These are phyloP conservation scores for Aquilaria sinensis DNA, from an alignment of 345 rosid genomes.

Conservation along the genomic window DNA sequence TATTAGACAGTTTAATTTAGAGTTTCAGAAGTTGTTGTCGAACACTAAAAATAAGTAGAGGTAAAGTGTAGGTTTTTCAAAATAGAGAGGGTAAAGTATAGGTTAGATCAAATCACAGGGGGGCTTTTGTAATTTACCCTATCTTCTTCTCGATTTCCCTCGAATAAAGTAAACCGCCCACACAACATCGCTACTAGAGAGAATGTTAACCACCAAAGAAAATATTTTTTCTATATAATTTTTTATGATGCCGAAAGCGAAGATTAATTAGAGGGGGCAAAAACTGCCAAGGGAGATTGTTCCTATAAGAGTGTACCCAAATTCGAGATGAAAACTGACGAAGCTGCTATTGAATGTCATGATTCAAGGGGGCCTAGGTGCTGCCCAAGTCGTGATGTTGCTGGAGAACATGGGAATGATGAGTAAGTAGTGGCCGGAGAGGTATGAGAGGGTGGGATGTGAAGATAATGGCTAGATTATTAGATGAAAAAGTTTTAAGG, in stretches of 20 bases:
- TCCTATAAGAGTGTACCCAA: constrained; percentile 3
- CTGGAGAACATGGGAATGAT: constrained; percentile 34
- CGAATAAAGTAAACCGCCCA: constrained; percentile 28
- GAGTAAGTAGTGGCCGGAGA: too few relatives aligned
- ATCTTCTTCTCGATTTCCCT: constrained; percentile 58
- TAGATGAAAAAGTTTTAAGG: too few relatives aligned
- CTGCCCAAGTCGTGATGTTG: constrained; percentile 61
- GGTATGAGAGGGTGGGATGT: too few relatives aligned
- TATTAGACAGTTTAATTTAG: too few relatives aligned
- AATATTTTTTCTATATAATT: not conserved
- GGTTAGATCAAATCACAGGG: too few relatives aligned
- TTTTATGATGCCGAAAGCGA: constrained; percentile 8
- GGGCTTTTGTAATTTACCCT: not conserved
- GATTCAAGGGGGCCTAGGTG: constrained; percentile 71
- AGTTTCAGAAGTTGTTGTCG: too few relatives aligned
- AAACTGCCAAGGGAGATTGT: constrained; percentile 14
- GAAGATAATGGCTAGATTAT: too few relatives aligned
- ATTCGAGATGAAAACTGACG: constrained; percentile 47
- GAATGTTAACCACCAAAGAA: not conserved
- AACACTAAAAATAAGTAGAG: too few relatives aligned
- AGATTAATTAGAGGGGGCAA: constrained; percentile 23
- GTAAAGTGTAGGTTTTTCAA: too few relatives aligned
- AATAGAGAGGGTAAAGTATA: too few relatives aligned
- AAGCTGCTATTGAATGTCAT: constrained; percentile 83
- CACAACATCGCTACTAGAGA: not conserved